Percentiles rank a stretch among this genome's conserved stretches.
phyloP scores from a whole-genome alignment of 2,329 filamentous ascomycete genomes.

The Penicillium sp. region DNA sequence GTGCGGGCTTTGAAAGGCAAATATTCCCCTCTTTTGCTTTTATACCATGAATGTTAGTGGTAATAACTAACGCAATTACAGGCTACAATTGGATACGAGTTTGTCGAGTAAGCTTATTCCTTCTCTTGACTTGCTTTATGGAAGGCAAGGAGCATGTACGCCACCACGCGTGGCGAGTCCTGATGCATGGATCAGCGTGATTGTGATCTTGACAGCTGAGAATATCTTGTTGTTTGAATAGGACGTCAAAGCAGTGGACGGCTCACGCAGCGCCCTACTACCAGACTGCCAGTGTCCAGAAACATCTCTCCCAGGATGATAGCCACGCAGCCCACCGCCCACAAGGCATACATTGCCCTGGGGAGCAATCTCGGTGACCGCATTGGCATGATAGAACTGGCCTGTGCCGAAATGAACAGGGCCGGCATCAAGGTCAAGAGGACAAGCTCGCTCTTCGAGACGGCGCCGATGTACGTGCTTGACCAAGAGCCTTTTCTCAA shows the following conservation, averaged over 20 bases:
- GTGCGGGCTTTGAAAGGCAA: neutral
- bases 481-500: conserved; percentile 89
- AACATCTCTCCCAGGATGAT: conserved; percentile 1
- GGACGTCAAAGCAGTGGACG: neutral
- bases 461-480: conserved; percentile 91
- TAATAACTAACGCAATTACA: neutral
- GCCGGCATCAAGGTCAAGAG: conserved; percentile 68
- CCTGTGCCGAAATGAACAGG: conserved; percentile 71
- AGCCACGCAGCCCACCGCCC: conserved; percentile 18
- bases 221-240: neutral
- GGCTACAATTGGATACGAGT: neutral
- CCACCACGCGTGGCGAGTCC: conserved; percentile 1
- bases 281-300: neutral
- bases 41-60: neutral
- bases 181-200: neutral
- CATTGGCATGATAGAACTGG: conserved; percentile 76
- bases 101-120: neutral
- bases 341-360: conserved; percentile 73
- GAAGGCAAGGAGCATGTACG: neutral
- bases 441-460: conserved; percentile 91
- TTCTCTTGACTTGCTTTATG: neutral
- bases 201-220: neutral
- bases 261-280: neutral
- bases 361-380: conserved; percentile 91
- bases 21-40: neutral